Conservation (phyloP, 2,329 filamentous ascomycete species). For the Penicillium sp. region DNA sequence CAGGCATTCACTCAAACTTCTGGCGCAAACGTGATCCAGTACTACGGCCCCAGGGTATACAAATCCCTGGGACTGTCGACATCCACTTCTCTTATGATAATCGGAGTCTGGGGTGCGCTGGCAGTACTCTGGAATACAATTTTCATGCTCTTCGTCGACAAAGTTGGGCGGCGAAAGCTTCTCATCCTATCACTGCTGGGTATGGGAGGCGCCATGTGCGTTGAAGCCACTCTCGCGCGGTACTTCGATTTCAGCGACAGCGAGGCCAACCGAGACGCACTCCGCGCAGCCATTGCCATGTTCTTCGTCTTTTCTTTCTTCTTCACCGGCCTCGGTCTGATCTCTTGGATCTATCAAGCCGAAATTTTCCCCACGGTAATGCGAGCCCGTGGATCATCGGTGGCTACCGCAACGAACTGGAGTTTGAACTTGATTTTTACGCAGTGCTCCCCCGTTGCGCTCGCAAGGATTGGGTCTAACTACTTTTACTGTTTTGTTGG, state of each 20-base stretch:
- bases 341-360: constrained; percentile 49
- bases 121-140: constrained; percentile 50
- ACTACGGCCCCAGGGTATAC: constrained; percentile 47
- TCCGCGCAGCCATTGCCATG: constrained; percentile 48
- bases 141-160: constrained; percentile 48
- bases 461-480: constrained; percentile 44
- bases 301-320: constrained; percentile 49
- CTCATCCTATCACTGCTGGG: constrained; percentile 48
- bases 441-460: constrained; percentile 49
- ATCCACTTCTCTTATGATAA: constrained; percentile 50
- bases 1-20: constrained; percentile 51
- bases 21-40: constrained; percentile 50
- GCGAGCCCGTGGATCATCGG: constrained; percentile 43
- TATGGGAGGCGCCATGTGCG: constrained; percentile 40
- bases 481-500: constrained; percentile 53
- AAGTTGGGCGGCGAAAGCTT: constrained; percentile 49
- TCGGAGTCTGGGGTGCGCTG: constrained; percentile 52
- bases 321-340: constrained; percentile 46
- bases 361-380: constrained; percentile 49
- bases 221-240: constrained; percentile 43
- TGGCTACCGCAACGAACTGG: constrained; percentile 50
- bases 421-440: constrained; percentile 49
- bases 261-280: constrained; percentile 33
- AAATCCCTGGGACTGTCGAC: constrained; percentile 45
- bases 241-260: constrained; percentile 33